Conservation (phyloP, 345 rosid genomes). For the Eucalyptus sp. region DNA sequence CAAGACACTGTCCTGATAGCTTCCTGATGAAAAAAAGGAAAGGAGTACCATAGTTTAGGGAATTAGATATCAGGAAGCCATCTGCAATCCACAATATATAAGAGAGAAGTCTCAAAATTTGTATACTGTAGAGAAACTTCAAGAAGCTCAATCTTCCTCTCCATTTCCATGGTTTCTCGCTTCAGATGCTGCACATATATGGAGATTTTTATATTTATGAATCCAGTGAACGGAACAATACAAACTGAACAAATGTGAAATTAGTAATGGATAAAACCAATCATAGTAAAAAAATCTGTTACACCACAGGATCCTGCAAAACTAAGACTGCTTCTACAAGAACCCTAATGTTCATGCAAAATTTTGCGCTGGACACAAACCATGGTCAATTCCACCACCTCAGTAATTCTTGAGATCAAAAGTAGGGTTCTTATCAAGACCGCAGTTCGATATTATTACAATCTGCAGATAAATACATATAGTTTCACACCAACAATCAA, state of each 20-base stretch:
- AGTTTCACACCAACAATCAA: background rate
- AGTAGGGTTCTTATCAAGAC: background rate
- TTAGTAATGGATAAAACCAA: background rate
- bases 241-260: background rate
- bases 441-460: fast-evolving
- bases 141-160: conserved; percentile 37
- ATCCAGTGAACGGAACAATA: background rate
- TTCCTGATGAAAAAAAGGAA: conserved; percentile 14
- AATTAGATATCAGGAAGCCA: background rate
- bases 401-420: background rate
- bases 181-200: conserved; percentile 22
- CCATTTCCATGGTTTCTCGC: conserved; percentile 24
- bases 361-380: background rate
- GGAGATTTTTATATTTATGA: background rate
- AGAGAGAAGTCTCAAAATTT: background rate
- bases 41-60: background rate
- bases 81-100: background rate
- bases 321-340: background rate
- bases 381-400: background rate
- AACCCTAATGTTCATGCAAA: background rate
- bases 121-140: conserved; percentile 33
- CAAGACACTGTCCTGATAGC: conserved; percentile 37
- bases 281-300: background rate
- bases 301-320: background rate
- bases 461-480: background rate